Evolutionary conservation across 208 protist genomes (phyloP).

Genomic region (Crithidia brevicula): DNA sequence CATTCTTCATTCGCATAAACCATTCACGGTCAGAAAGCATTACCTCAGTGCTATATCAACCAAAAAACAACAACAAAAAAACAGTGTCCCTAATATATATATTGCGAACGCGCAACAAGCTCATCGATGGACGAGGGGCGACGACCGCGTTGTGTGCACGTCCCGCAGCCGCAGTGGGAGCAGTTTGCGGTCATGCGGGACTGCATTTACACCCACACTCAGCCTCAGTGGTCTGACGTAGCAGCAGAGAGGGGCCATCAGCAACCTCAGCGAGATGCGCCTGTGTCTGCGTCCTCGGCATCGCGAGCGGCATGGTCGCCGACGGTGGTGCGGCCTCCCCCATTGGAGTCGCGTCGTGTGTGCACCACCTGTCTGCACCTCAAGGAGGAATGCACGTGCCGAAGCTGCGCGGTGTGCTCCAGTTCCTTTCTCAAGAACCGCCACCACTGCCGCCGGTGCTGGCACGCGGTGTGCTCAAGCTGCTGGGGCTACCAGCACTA

Average conservation of each 20-base stretch:
- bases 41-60: too few species aligned
- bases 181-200: constrained; percentile 33
- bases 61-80: too few species aligned
- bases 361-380: constrained; percentile 54
- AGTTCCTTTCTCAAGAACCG: constrained; percentile 34
- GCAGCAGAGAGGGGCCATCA: background rate
- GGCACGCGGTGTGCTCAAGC: constrained; percentile 53
- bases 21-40: too few species aligned
- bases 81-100: too few species aligned
- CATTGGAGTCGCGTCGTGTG: constrained; percentile 35
- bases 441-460: constrained; percentile 83
- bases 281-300: background rate
- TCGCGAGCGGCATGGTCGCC: constrained; percentile 4
- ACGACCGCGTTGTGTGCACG: background rate
- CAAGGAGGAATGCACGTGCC: constrained; percentile 62
- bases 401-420: constrained; percentile 48
- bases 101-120: too few species aligned
- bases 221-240: constrained; percentile 54
- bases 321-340: constrained; percentile 28
- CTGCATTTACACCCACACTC: constrained; percentile 57
- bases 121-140: background rate
- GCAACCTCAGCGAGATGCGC: background rate
- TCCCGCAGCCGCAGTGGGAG: constrained; percentile 48
- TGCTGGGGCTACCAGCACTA: constrained; percentile 59
- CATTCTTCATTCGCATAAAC: too few species aligned